Evolutionary conservation across 2,329 filamentous ascomycete genomes (phyloP), one percentile per base, ranked within the genome.

Genomic region (Fusarium tricinctum): DNA sequence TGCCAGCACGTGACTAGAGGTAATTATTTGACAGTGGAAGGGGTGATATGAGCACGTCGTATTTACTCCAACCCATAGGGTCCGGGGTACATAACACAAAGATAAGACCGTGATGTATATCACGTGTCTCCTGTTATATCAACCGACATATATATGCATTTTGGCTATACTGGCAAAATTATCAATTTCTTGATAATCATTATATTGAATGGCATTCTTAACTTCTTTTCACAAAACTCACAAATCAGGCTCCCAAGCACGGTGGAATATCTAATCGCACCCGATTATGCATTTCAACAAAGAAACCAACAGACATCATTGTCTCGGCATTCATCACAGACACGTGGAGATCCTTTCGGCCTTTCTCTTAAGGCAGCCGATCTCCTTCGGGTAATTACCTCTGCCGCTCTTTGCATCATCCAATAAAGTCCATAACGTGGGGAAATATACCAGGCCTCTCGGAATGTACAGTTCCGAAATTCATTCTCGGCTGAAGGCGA

Each of bases 401-500:
- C 35, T 38, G 17, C 17, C 17, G 17, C 17, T 38, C 35, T n/a
- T 38, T 19, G 4, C n/a, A 19, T 17, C 35, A 3, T 22, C 32
- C 3, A 50, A 50, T 39, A 5, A 13, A 3, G 15, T 9, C 13
- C 4, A 17, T n/a, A n/a, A 30, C 45, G 14, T 38, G 33, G 17
- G 35, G 35, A 42, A 10, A 35, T 23, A 30, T 30, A 23, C 6
- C 7, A 35, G 46, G 14, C 28, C 9, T n/a, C n/a, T 35, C 58
- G 58, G 58, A 62, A 42, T 62, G 40, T 62, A 14, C 33, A 17
- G 40, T 60, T 62, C 58, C 58, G 58, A 19, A 19, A n/a, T 10
- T 38, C 35, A n/a, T 38, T 38, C 35, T 38, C n/a, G 35, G 17
- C 17, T 19, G 35, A 19, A 38, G 9, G 17, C 8, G 35, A 38